Evolutionary conservation across 2,329 filamentous ascomycete genomes (phyloP).

Genomic region (Exophiala calicioides): DNA sequence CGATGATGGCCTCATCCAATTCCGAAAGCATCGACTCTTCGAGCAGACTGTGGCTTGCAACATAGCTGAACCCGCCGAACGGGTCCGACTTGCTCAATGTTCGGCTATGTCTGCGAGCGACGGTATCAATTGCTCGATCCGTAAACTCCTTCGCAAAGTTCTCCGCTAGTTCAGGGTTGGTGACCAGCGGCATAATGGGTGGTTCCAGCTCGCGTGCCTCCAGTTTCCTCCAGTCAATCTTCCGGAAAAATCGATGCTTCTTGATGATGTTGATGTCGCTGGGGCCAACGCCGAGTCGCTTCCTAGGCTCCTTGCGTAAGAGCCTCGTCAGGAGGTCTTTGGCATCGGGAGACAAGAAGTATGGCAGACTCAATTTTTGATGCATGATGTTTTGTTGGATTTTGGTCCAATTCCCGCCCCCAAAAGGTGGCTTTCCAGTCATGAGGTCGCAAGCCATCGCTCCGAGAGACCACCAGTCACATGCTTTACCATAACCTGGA

Average conservation of each 20-base stretch:
- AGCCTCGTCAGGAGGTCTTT: constrained; percentile 91
- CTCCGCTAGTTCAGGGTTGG: constrained; percentile 91
- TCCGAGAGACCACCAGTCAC: constrained; percentile 98
- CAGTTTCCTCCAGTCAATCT: constrained; percentile 90
- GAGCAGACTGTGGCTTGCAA: constrained; percentile 49
- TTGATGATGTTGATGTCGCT: constrained; percentile 85
- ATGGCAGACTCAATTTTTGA: constrained; percentile 84
- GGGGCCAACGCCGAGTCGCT: constrained; percentile 85
- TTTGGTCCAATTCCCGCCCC: constrained; percentile 86
- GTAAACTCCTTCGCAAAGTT: constrained; percentile 97
- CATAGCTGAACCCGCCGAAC: constrained; percentile 53
- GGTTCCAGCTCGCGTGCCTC: constrained; percentile 79
- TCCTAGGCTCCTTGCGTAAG: constrained; percentile 86
- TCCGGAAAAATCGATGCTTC: constrained; percentile 92
- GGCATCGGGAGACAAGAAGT: constrained; percentile 86
- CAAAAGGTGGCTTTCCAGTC: constrained; percentile 88
- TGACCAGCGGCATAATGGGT: constrained; percentile 90
- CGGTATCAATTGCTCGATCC: constrained; percentile 36
- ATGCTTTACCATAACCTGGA: constrained; percentile 75
- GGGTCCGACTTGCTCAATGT: constrained; percentile 40
- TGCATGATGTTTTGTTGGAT: constrained; percentile 95
- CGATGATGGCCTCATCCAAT: constrained; percentile 28
- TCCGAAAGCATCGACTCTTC: constrained; percentile 36
- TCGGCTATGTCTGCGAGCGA: constrained; percentile 28
- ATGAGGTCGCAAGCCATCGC: constrained; percentile 89